Conservation (phyloP, 169 alveolate species). For the Besnoitia besnoiti region DNA sequence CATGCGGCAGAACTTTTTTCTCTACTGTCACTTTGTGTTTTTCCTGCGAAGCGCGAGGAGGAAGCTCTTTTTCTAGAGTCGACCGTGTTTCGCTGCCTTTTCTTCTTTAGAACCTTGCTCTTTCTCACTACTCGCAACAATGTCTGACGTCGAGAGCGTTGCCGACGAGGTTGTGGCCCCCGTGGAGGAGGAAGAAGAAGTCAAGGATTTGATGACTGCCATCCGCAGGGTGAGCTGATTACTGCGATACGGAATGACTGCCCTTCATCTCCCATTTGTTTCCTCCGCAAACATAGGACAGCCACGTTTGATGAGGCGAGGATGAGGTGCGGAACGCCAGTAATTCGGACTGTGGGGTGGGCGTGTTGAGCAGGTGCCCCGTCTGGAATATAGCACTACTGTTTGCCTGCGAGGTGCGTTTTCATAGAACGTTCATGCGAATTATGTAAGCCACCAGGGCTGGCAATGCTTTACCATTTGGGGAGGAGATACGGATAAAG, state of each 20-base stretch:
- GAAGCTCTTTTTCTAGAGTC: constrained; percentile 40
- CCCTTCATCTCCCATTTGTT: background rate
- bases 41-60: constrained; percentile 35
- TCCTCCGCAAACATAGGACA: too few relatives aligned
- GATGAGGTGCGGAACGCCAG: too few relatives aligned
- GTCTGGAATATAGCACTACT: too few relatives aligned
- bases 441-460: too few relatives aligned
- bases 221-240: constrained; percentile 45
- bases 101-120: background rate
- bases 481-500: too few relatives aligned
- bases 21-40: background rate
- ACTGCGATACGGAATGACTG: background rate
- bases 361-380: too few relatives aligned
- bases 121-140: background rate
- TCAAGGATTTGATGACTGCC: constrained; percentile 67
- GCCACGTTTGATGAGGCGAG: too few relatives aligned
- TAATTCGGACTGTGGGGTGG: too few relatives aligned
- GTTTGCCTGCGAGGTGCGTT: too few relatives aligned
- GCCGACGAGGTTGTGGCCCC: constrained; percentile 46
- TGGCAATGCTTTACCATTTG: too few relatives aligned
- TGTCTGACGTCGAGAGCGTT: constrained; percentile 65
- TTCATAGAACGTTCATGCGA: too few relatives aligned
- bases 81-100: constrained; percentile 39
- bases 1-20: background rate
- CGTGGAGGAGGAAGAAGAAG: constrained; percentile 67